Percentiles rank a stretch among this genome's conserved stretches.
phyloP scores from a whole-genome alignment of 2,329 filamentous ascomycete genomes.

The Blastomyces silverae region DNA sequence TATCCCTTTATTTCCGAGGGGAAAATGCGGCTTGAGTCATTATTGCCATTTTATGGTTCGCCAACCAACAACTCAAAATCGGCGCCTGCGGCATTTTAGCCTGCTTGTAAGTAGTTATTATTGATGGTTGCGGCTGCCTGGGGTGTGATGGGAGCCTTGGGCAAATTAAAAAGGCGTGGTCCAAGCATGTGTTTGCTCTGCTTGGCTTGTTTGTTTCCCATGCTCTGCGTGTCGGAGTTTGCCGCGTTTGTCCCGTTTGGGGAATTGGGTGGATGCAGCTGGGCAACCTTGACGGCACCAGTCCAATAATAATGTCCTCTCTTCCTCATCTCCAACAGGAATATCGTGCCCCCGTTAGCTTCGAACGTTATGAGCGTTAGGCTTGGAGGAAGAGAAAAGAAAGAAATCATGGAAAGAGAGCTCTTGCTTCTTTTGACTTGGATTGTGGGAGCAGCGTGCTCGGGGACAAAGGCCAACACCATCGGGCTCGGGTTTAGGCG shows the following conservation, averaged over 20 bases:
- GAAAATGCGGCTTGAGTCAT: neutral
- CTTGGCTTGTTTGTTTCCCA: neutral
- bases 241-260: too few species aligned
- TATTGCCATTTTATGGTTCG: too few species aligned
- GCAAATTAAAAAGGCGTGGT: too few species aligned
- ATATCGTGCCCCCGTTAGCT: neutral
- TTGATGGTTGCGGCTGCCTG: too few species aligned
- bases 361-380: neutral
- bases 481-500: neutral
- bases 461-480: neutral
- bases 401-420: neutral
- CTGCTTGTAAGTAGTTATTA: neutral
- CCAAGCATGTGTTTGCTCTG: neutral
- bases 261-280: too few species aligned
- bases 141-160: neutral
- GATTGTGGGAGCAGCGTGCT: neutral
- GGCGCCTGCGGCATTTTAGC: neutral
- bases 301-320: neutral
- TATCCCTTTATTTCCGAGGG: neutral
- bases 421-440: neutral
- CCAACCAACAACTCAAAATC: neutral
- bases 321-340: neutral
- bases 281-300: too few species aligned
- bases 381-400: neutral
- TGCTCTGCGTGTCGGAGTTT: neutral